Evolutionary conservation across 768 basidiomycete genomes (phyloP).

Genomic region (Boletus tomentosulus): DNA sequence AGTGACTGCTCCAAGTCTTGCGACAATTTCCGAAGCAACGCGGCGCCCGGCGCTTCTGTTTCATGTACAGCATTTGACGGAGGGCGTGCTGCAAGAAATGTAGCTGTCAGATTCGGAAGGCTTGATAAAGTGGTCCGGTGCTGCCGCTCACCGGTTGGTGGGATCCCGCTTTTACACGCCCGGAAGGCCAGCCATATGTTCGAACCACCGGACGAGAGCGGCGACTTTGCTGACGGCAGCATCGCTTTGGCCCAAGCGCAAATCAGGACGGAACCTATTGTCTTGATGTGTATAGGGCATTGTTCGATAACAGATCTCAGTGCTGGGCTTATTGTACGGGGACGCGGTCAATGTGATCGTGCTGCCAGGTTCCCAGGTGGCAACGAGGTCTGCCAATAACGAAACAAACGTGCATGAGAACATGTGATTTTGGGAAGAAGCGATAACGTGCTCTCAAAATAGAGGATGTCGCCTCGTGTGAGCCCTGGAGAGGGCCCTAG

Average conservation of each 20-base stretch:
- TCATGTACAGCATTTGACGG: slow-evolving; percentile 22
- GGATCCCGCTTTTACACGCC: slow-evolving; percentile 4
- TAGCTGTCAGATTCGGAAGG: slow-evolving; percentile 5
- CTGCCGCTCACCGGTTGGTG: slow-evolving; percentile 12
- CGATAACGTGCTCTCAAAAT: slow-evolving; percentile 58
- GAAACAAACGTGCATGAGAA: slow-evolving; percentile 17
- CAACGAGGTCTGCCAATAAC: slow-evolving; percentile 46
- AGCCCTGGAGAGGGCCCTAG: slow-evolving; percentile 37
- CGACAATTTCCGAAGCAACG: slow-evolving; percentile 26
- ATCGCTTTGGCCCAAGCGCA: slow-evolving; percentile 67
- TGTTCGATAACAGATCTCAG: slow-evolving; percentile 75
- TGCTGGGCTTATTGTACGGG: slow-evolving; percentile 54
- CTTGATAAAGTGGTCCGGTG: slow-evolving; percentile 6
- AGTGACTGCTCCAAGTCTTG: slow-evolving; percentile 13
- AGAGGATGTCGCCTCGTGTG: slow-evolving; percentile 69
- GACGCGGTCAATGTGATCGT: slow-evolving; percentile 62
- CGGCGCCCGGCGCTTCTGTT: slow-evolving; percentile 21
- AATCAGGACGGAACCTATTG: slow-evolving; percentile 60
- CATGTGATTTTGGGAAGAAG: slow-evolving; percentile 8
- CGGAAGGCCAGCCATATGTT: slow-evolving; percentile 62
- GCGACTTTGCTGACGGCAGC: slow-evolving; percentile 65
- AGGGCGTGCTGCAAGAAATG: slow-evolving; percentile 12
- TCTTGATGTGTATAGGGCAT: slow-evolving; percentile 65
- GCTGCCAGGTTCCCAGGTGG: slow-evolving; percentile 40
- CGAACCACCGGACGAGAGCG: slow-evolving; percentile 65